Evolutionary conservation across 352 stramenopile species (phyloP).

Genomic region (Globisporangium uncinulatum): DNA sequence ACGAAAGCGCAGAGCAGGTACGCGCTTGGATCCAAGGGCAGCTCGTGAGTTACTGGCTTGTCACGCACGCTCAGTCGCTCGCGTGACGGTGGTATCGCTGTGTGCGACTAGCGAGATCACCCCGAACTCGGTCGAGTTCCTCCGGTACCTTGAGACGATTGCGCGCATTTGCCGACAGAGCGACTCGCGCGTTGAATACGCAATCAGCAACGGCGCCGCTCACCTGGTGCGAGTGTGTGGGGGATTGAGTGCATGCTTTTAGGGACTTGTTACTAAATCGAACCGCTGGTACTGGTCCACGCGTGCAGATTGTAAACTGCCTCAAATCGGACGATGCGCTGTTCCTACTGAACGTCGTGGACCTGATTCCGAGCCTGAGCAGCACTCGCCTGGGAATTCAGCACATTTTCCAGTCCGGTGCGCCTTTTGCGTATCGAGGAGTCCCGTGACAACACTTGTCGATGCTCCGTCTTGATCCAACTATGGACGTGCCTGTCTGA

Average conservation of each 20-base stretch:
- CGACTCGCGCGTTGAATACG: conserved; percentile 58
- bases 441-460: not conserved
- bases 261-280: not conserved
- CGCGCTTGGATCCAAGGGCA: not conserved
- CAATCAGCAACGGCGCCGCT: conserved; percentile 30
- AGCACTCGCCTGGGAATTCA: conserved; percentile 55
- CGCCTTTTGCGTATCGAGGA: not conserved
- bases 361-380: conserved; percentile 69
- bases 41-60: not conserved
- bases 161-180: conserved; percentile 52
- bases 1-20: conserved; percentile 41
- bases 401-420: conserved; percentile 80
- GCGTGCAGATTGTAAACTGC: conserved; percentile 54
- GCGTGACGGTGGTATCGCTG: no score
- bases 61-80: conserved; percentile 1
- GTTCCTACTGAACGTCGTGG: conserved; percentile 82
- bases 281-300: not conserved
- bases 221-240: not conserved
- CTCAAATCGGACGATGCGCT: conserved; percentile 72
- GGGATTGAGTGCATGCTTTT: not conserved
- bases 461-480: not conserved
- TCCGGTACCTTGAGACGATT: conserved; percentile 74
- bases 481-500: not conserved
- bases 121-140: conserved; percentile 62
- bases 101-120: conserved; percentile 24